Base-by-base conservation (phyloP, 139 green algal species). In the Helicosporidium sp. region DNA sequence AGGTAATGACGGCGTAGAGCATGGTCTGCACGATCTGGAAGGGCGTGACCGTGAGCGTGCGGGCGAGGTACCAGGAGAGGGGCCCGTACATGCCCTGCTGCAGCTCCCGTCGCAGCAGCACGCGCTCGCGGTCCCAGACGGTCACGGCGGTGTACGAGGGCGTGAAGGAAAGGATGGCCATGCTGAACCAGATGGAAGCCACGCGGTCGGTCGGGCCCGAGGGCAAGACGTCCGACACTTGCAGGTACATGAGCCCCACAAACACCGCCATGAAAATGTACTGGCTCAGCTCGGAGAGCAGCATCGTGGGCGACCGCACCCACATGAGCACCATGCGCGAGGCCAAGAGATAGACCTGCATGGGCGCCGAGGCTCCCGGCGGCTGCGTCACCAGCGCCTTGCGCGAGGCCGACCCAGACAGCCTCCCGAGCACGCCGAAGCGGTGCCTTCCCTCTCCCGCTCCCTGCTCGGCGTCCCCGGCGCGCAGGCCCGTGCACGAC, bases 101-200 rank as follows among this genome's bases (percentile, higher is more conserved):
- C 19, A 18, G 35, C 48, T 75, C 68, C 3, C 68, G 52, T 28
- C 59, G 47, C 40, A 76, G 51, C 37, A 76, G 61, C 47, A 61
- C 24, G 13, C 68, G 52, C 41, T 78, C 69, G 27, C 48, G 34
- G 35, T 78, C 68, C 69, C 69, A 78, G n/a, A 60, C 31, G 33
- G 39, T 39, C 7, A 58, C 51, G 28, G 57, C 65, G 6, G 62
- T 66, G 51, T 60, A 74, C 33, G 55, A 44, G 26, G 68, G 69
- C 3, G 62, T 77, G 53, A 77, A 77, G n/a, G 35, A 52, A 20
- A 66, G 52, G 12, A 66, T 24, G 26, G 52, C 52, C 52, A 55
- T 35, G 6, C 48, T 46, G 26, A 67, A 61, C 59, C 59, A 67
- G 20, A 67, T 23, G 45, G 46, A 58, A 7, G 59, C 59, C 5